Evolutionary conservation across 2,329 filamentous ascomycete genomes (phyloP).

Genomic region (Shiraia bambusicola): DNA sequence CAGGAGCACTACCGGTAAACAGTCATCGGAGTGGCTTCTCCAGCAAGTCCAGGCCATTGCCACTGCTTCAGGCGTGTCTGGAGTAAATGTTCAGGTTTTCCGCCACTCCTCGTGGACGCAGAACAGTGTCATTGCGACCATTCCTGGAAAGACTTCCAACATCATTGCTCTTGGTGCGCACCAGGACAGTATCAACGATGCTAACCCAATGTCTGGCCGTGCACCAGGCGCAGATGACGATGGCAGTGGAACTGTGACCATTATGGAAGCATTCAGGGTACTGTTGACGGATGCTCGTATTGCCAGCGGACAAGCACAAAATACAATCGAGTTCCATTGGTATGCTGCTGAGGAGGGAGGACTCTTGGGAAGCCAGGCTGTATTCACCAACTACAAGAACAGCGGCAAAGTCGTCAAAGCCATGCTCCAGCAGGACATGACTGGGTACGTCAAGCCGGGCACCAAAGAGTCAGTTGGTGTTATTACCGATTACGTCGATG

Average conservation of each 20-base stretch:
- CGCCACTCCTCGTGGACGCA: conserved; percentile 76
- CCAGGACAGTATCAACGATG: conserved; percentile 91
- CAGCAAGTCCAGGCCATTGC: conserved; percentile 70
- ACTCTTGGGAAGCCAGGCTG: conserved; percentile 80
- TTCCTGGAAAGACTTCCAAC: conserved; percentile 78
- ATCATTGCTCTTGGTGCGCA: conserved; percentile 87
- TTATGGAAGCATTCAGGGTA: conserved; percentile 82
- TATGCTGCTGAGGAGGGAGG: conserved; percentile 88
- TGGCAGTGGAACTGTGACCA: conserved; percentile 86
- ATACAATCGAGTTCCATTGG: conserved; percentile 96
- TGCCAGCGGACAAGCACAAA: conserved; percentile 67
- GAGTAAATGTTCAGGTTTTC: conserved; percentile 72
- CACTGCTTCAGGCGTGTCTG: conserved; percentile 66
- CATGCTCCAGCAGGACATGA: conserved; percentile 97
- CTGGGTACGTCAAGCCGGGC: conserved; percentile 76
- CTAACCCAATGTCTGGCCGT: conserved; percentile 73
- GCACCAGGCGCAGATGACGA: conserved; percentile 93
- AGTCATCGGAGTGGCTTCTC: conserved; percentile 86
- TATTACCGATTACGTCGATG: conserved; percentile 86
- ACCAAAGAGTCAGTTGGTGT: conserved; percentile 81
- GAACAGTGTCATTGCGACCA: conserved; percentile 82
- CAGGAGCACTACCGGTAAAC: conserved; percentile 55
- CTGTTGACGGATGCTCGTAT: conserved; percentile 71
- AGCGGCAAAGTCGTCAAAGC: conserved; percentile 77
- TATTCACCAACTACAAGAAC: conserved; percentile 78